Conservation (phyloP, 192 early-diverging fungal genomes). For the Umbelopsis ramanniana region DNA sequence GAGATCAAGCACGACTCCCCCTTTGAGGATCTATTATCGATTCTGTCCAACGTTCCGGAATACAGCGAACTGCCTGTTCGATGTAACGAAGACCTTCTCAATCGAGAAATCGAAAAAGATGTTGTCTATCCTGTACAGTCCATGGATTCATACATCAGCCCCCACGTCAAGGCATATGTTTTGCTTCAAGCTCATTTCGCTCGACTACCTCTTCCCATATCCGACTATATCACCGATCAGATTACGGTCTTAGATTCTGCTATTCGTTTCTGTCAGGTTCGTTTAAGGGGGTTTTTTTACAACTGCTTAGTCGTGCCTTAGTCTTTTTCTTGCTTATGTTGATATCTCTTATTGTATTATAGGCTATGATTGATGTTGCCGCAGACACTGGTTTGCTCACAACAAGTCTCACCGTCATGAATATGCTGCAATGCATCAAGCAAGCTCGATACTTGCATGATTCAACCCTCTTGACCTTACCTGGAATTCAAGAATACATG, state of each 20-base stretch:
- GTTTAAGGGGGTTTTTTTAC: constrained; percentile 47
- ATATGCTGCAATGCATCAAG: constrained; percentile 90
- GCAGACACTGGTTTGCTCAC: constrained; percentile 71
- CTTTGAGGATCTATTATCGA: constrained; percentile 89
- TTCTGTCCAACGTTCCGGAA: constrained; percentile 92
- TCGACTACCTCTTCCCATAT: constrained; percentile 77
- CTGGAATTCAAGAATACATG: constrained; percentile 52
- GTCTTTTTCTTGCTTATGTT: too few relatives aligned
- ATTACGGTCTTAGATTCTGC: constrained; percentile 58
- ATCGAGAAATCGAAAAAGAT: constrained; percentile 79
- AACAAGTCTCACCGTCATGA: constrained; percentile 75
- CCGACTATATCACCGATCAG: constrained; percentile 95
- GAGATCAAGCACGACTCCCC: constrained; percentile 88
- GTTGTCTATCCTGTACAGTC: constrained; percentile 68
- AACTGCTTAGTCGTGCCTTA: too few relatives aligned
- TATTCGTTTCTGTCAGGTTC: constrained; percentile 88
- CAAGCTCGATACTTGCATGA: constrained; percentile 85
- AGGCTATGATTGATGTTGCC: constrained; percentile 88
- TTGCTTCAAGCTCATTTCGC: constrained; percentile 96
- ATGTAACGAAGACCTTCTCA: constrained; percentile 90
- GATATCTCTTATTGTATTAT: constrained; percentile 26
- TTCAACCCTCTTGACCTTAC: constrained; percentile 74
- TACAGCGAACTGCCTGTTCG: constrained; percentile 92
- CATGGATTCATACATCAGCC: constrained; percentile 79
- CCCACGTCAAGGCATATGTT: constrained; percentile 92